Conservation (phyloP, 75 land plant genomes). For the Ceratopteris richardii region DNA sequence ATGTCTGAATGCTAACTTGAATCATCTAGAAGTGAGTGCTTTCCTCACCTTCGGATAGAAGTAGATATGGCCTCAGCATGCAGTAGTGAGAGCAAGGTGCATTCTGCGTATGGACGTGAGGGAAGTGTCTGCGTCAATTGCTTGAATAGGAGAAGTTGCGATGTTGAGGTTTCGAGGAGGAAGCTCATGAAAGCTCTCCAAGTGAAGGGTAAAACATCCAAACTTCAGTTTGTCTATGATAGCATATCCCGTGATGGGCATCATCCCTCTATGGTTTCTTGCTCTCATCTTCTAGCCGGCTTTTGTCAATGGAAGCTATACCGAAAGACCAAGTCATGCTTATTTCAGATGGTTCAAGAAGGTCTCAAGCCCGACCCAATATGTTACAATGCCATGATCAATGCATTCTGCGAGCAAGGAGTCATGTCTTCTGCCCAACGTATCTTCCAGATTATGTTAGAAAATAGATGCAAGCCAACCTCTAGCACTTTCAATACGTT, state of each 20-base stretch:
- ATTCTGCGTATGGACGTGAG: background rate
- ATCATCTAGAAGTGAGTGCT: too few relatives aligned
- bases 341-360: background rate
- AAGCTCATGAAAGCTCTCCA: background rate
- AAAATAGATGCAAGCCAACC: conserved; percentile 58
- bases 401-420: conserved; percentile 66
- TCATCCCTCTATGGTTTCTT: background rate
- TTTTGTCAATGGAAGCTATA: background rate
- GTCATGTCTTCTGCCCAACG: conserved; percentile 49
- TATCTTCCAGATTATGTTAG: conserved; percentile 50
- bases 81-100: background rate
- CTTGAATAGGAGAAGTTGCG: background rate
- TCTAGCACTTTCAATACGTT: conserved; percentile 62
- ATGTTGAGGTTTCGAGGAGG: background rate
- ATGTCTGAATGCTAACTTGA: too few relatives aligned
- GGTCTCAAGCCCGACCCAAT: conserved; percentile 49
- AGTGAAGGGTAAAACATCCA: background rate
- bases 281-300: background rate
- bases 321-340: background rate
- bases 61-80: too few relatives aligned
- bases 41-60: too few relatives aligned
- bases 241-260: background rate
- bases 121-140: background rate
- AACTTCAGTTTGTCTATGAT: background rate
- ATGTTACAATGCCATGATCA: conserved; percentile 71